These are phyloP conservation scores for Xylariaceae sp. DNA, from an alignment of 2,329 filamentous ascomycete genomes.

Conservation along the genomic window DNA sequence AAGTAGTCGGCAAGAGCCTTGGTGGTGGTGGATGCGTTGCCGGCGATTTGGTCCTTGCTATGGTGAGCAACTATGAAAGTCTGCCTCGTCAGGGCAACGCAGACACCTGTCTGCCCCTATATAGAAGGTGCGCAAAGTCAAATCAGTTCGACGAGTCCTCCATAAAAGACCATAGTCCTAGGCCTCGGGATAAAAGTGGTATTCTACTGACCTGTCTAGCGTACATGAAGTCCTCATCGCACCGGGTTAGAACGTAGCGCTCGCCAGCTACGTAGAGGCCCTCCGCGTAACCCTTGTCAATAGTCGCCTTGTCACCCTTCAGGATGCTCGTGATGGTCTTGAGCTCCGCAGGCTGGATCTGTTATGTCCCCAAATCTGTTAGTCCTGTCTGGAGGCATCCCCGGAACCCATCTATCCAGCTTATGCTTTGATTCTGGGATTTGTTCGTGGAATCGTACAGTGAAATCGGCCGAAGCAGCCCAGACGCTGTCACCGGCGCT, in stretches of 20 bases:
- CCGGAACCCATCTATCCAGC: background rate
- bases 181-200: background rate
- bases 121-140: constrained; percentile 4
- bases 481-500: constrained; percentile 73
- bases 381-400: constrained; percentile 1
- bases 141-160: constrained; percentile 7
- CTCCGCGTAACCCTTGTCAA: constrained; percentile 62
- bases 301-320: constrained; percentile 33
- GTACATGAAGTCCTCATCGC: constrained; percentile 75
- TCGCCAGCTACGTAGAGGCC: constrained; percentile 72
- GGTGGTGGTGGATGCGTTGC: constrained; percentile 71
- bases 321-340: constrained; percentile 52
- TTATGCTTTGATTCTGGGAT: background rate
- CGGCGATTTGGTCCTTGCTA: constrained; percentile 64
- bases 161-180: background rate
- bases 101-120: constrained; percentile 70
- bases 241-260: constrained; percentile 71
- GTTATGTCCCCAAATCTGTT: constrained; percentile 30
- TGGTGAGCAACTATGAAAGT: constrained; percentile 88
- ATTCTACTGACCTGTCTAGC: constrained; percentile 66
- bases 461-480: constrained; percentile 66
- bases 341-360: constrained; percentile 56
- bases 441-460: constrained; percentile 45
- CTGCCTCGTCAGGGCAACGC: constrained; percentile 80
- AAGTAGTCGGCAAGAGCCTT: constrained; percentile 86